These are phyloP conservation scores for Ramularia collo-cygni DNA, from an alignment of 2,329 filamentous ascomycete species.

Conservation along the genomic window DNA sequence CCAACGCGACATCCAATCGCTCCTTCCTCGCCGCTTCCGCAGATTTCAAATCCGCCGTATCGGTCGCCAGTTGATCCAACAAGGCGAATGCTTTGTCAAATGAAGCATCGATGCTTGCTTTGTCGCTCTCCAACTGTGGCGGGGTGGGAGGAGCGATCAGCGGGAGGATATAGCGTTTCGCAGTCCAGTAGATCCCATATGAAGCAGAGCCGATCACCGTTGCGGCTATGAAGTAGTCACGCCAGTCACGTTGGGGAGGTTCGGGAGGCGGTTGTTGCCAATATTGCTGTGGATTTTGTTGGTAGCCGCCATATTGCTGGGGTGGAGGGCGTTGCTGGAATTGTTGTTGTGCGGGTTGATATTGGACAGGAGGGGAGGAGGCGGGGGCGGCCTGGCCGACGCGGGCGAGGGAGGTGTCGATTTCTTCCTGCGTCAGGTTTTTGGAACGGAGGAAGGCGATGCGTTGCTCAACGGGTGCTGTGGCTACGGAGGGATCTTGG, in stretches of 20 bases:
- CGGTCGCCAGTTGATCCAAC: slow-evolving; percentile 84
- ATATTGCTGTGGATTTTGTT: slow-evolving; percentile 29
- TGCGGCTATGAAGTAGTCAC: slow-evolving; percentile 99
- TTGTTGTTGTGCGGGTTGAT: slow-evolving; percentile 20
- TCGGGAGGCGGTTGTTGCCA: slow-evolving; percentile 50
- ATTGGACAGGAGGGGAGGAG: slow-evolving; percentile 39
- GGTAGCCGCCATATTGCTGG: slow-evolving; percentile 22
- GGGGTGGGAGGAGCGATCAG: slow-evolving; percentile 89
- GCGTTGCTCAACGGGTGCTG: slow-evolving; percentile 85
- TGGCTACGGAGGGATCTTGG: slow-evolving; percentile 85
- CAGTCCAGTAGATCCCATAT: slow-evolving; percentile 81
- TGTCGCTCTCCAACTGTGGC: slow-evolving; percentile 89
- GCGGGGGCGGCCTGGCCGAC: slow-evolving; percentile 51
- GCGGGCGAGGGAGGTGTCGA: slow-evolving; percentile 74
- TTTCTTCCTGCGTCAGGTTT: slow-evolving; percentile 93
- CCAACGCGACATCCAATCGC: slow-evolving; percentile 71
- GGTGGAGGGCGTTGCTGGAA: slow-evolving; percentile 2
- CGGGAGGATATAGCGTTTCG: slow-evolving; percentile 88
- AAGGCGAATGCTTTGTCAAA: slow-evolving; percentile 89
- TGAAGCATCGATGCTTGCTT: slow-evolving; percentile 82
- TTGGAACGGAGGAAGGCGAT: slow-evolving; percentile 92
- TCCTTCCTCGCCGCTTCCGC: slow-evolving; percentile 80
- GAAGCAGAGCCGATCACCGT: slow-evolving; percentile 85
- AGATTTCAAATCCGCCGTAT: slow-evolving; percentile 80
- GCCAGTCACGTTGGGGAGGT: slow-evolving; percentile 80